Conservation (phyloP, 1,284 basidiomycete genomes). For the Xerocomus amazonicus region DNA sequence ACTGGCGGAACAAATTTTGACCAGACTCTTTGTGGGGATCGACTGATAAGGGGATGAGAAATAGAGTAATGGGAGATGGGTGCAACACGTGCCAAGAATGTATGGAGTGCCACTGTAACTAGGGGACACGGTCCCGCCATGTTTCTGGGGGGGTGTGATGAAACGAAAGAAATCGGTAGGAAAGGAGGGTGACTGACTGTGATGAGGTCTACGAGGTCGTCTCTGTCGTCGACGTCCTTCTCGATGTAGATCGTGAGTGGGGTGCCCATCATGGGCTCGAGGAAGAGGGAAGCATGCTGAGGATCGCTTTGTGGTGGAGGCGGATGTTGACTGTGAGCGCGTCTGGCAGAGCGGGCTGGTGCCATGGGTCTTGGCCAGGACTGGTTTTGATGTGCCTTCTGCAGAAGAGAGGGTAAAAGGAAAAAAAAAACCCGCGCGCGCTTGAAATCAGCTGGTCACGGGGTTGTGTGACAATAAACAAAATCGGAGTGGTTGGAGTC, state of each 20-base stretch:
- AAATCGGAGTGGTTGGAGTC: constrained; percentile 38
- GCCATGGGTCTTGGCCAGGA: constrained; percentile 68
- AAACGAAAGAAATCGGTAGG: not conserved
- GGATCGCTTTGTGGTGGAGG: constrained; percentile 28
- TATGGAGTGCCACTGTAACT: constrained; percentile 73
- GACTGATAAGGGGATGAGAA: constrained; percentile 11
- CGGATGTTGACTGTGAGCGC: constrained; percentile 35
- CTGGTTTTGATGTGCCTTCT: constrained; percentile 24
- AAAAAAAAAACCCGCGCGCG: constrained; percentile 10
- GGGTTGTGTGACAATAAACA: constrained; percentile 11
- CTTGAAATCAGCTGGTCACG: constrained; percentile 17
- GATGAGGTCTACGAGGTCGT: constrained; percentile 57
- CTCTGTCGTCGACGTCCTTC: constrained; percentile 70
- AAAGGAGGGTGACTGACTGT: constrained; percentile 41
- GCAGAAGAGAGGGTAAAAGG: constrained; percentile 24
- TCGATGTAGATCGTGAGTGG: constrained; percentile 73
- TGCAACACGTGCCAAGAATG: constrained; percentile 60
- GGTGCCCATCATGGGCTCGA: constrained; percentile 75
- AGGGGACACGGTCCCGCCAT: constrained; percentile 67
- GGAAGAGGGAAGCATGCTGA: constrained; percentile 48
- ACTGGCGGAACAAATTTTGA: constrained; percentile 73
- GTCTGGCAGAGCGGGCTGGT: constrained; percentile 60
- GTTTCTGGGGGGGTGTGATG: constrained; percentile 45
- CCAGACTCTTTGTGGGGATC: constrained; percentile 75
- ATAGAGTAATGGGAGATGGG: constrained; percentile 11